Conservation (phyloP, 2,329 filamentous ascomycete species). For the Teratosphaeria pseudoeucalypti region DNA sequence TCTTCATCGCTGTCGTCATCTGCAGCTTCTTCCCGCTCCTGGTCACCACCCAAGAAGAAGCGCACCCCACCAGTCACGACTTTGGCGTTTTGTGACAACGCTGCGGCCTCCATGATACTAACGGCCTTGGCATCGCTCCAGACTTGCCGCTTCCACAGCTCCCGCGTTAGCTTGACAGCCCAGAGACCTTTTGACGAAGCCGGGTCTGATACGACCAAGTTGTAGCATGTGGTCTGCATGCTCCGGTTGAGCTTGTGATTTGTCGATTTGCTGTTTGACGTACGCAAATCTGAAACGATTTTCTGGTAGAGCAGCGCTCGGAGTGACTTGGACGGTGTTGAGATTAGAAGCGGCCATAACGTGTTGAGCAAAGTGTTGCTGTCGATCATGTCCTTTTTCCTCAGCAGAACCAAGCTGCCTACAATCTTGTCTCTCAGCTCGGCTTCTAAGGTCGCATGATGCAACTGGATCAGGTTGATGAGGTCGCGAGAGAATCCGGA, state of each 20-base stretch:
- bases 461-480: constrained; percentile 65
- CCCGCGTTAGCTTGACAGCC: constrained; percentile 90
- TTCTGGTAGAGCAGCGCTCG: constrained; percentile 77
- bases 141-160: constrained; percentile 92
- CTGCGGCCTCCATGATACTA: constrained; percentile 96
- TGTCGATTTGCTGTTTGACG: constrained; percentile 73
- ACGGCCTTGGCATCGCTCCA: constrained; percentile 93
- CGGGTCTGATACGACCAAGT: constrained; percentile 77
- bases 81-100: constrained; percentile 83
- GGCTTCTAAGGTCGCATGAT: constrained; percentile 71
- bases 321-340: constrained; percentile 85
- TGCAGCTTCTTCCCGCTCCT: constrained; percentile 77
- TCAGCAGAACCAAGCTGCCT: constrained; percentile 72
- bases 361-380: constrained; percentile 75
- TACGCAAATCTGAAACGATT: constrained; percentile 81
- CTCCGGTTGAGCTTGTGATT: constrained; percentile 91
- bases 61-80: constrained; percentile 76
- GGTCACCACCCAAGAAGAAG: constrained; percentile 93
- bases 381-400: constrained; percentile 86
- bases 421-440: constrained; percentile 93
- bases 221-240: constrained; percentile 87
- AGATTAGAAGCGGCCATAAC: constrained; percentile 84
- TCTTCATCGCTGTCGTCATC: constrained; percentile 84
- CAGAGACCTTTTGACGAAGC: constrained; percentile 80
- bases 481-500: constrained; percentile 68